Percentiles rank a stretch among this genome's conserved stretches.
phyloP scores from a whole-genome alignment of 2,329 filamentous ascomycete genomes.

The Fusarium acutatum region DNA sequence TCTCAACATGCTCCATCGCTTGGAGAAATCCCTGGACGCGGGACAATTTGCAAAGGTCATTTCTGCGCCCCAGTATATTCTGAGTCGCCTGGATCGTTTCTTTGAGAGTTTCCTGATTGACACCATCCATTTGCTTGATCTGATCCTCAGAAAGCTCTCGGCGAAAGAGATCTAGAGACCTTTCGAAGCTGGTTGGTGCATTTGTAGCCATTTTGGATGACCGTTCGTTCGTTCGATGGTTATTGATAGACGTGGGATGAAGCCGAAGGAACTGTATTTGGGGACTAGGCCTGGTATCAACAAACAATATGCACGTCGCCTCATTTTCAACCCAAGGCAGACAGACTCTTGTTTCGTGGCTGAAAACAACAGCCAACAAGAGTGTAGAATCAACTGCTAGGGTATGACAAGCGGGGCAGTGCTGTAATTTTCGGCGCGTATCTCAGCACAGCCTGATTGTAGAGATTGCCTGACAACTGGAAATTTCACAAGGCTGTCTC shows the following conservation, averaged over 20 bases:
- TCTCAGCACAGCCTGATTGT: neutral
- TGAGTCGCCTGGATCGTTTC: neutral
- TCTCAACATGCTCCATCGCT: neutral
- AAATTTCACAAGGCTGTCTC: neutral
- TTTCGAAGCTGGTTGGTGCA: neutral
- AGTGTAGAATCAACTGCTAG: neutral
- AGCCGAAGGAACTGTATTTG: rapidly evolving
- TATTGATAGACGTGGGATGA: rapidly evolving
- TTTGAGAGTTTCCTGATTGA: rapidly evolving
- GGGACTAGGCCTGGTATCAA: rapidly evolving
- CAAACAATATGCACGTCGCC: neutral
- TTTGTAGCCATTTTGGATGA: neutral
- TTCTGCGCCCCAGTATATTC: neutral
- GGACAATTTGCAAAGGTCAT: neutral
- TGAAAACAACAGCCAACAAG: neutral
- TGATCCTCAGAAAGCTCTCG: neutral
- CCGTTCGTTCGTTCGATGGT: rapidly evolving
- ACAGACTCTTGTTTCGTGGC: neutral
- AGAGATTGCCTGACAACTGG: rapidly evolving
- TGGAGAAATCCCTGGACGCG: neutral
- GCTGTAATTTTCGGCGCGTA: neutral
- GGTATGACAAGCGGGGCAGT: neutral
- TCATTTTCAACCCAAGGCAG: neutral
- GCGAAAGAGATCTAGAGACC: neutral
- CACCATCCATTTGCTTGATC: neutral